phyloP scores from a whole-genome alignment of 306 rosid genomes.

The Trichosanthes truncata region DNA sequence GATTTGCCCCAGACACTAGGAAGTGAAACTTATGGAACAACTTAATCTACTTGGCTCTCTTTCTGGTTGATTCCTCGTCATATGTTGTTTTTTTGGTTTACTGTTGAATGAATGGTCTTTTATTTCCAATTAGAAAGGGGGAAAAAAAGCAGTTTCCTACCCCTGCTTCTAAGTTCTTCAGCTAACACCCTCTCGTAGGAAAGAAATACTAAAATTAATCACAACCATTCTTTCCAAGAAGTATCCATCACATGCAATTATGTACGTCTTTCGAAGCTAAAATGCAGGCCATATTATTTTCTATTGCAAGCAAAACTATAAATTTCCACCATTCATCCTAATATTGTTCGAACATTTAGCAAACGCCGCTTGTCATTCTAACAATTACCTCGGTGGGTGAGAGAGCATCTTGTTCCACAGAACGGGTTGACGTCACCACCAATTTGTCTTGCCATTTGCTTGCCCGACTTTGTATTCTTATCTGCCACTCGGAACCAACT shows the following conservation, averaged over 20 bases:
- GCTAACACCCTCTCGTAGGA: neutral
- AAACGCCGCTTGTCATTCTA: neutral
- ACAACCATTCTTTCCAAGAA: neutral
- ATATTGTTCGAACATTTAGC: neutral
- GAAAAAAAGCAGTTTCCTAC: no score
- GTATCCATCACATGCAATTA: neutral
- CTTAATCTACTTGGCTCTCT: neutral
- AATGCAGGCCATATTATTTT: neutral
- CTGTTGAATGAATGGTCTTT: no score
- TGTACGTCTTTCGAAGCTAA: neutral
- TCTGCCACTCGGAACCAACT: constrained; percentile 85
- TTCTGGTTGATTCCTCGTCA: neutral
- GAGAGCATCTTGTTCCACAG: constrained; percentile 68
- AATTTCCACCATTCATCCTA: neutral
- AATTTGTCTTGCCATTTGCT: constrained; percentile 89
- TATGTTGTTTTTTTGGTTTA: neutral
- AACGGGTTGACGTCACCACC: constrained; percentile 87
- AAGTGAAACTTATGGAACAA: neutral
- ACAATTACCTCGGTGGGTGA: constrained; percentile 71
- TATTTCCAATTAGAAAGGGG: no score
- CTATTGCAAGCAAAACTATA: neutral
- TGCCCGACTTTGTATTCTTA: constrained; percentile 70
- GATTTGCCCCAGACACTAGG: neutral
- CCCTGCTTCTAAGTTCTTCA: no score
- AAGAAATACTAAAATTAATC: no score